phyloP scores from a whole-genome alignment of 2,329 filamentous ascomycete genomes.

The Ophidiomyces ophidiicola region DNA sequence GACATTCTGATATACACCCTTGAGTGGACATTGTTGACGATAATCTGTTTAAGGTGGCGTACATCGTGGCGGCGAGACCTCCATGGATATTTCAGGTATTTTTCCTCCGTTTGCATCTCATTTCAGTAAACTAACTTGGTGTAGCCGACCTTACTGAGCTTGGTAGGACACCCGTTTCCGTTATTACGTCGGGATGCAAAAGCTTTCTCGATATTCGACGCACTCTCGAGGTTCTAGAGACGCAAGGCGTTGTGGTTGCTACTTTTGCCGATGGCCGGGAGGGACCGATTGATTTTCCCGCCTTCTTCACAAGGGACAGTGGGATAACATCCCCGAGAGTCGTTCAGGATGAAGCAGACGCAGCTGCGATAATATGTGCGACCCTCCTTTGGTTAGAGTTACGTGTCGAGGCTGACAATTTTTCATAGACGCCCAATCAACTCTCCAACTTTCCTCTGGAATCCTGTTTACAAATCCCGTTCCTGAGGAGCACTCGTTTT shows the following conservation, averaged over 20 bases:
- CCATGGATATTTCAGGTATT: conserved; percentile 68
- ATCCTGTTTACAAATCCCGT: conserved; percentile 84
- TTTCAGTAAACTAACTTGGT: conserved; percentile 1
- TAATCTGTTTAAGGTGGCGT: conserved; percentile 52
- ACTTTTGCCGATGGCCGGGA: conserved; percentile 77
- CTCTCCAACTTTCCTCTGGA: conserved; percentile 61
- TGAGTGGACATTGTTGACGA: conserved; percentile 6
- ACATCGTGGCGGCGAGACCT: conserved; percentile 72
- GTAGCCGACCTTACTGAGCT: conserved; percentile 82
- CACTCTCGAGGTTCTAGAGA: conserved; percentile 70
- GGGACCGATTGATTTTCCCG: conserved; percentile 70
- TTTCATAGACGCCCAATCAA: conserved; percentile 54
- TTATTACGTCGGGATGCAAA: conserved; percentile 85
- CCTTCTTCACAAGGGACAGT: conserved; percentile 85
- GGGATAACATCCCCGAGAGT: conserved; percentile 66
- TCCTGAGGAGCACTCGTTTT: conserved; percentile 56
- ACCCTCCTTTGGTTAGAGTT: neutral
- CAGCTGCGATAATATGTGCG: conserved; percentile 71
- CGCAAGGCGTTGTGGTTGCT: conserved; percentile 61
- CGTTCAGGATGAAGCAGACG: conserved; percentile 63
- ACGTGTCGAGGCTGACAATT: neutral
- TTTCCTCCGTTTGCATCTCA: neutral
- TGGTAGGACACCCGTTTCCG: conserved; percentile 74
- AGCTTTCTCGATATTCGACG: conserved; percentile 86
- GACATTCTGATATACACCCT: conserved; percentile 6